Evolutionary conservation across 495 filamentous ascomycete genomes (phyloP), one percentile per base, ranked within the genome.

Genomic region (Schizothecium vesticola): DNA sequence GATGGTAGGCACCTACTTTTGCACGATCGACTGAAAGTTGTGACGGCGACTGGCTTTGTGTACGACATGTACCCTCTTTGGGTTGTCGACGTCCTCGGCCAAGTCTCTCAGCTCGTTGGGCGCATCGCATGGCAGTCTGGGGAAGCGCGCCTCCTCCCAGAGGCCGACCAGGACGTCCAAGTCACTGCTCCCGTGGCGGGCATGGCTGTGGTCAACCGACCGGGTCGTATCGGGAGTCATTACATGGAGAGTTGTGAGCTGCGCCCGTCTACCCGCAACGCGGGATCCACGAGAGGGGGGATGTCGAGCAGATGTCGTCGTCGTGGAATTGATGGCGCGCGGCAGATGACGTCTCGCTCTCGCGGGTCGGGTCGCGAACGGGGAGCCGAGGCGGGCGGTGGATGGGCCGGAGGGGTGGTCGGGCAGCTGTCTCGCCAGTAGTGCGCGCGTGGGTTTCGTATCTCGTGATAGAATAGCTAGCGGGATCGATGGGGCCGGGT

Each of bases 161-260:
- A 86, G 80, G 33, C 80, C 81, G 59, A 77, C 80, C 33, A 85
- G 72, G 65, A 84, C 59, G 61, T 79, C 77, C 13, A 75, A 55
- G n/a, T 79, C 77, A 33, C 66, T 67, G 67, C 67, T 64, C 59
- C 66, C 70, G 63, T 72, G 75, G 26, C 60, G 57, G 22, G 22
- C 26, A 5, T 64, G 61, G 23, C 61, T 57, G 59, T 75, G 72
- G 66, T 80, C 80, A 70, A 68, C 75, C 71, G 79, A 71, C 71
- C 79, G 78, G 66, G 71, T 73, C 69, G 77, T 71, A 74, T 85
- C 83, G 73, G 78, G 81, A 77, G 83, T 86, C 84, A 86, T 86
- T 76, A 79, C 84, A 86, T 85, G 73, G 72, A 73, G 56, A 24
- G 66, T 11, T 11, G 26, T 22, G 62, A 55, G 56, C 19, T 24